Base-by-base conservation (phyloP, 768 basidiomycete genomes). In the Mycena metata region DNA sequence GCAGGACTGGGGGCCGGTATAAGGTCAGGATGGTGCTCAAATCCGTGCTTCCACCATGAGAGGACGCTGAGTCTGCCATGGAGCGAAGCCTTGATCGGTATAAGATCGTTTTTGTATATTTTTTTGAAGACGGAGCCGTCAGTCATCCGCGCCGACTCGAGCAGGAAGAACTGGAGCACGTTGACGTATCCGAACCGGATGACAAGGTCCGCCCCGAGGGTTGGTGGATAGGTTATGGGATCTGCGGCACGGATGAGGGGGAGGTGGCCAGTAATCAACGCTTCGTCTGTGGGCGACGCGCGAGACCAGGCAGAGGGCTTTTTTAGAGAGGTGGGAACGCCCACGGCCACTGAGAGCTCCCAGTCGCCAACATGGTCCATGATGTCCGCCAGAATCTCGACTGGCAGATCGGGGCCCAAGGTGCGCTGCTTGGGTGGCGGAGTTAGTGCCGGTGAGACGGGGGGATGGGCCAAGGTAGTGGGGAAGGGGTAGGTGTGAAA, bases 311-410 rank as follows among this genome's bases (percentile, higher is more conserved):
- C 89, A 7, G 82, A 78, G 12, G 94, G 93, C 30, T 83, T 84
- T 6, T 86, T 78, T 0, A 96, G 77, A 11, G 88, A 88, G 7
- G 93, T 93, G 13, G 90, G 91, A 1, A 95, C 81, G 21, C 90
- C 89, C 41, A 96, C 87, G 16, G 95, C 90, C 67, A 88, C 90
- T 15, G 90, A 83, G 11, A 96, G 88, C 72, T 95, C 92, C 93
- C 94, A 96, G 76, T 94, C 91, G 16, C 91, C 92, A 11, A 94
- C 77, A 71, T 91, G 87, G 65, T 95, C 91, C 78, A 95, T 78
- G 67, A 95, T 93, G 56, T 91, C 87, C 12, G 91, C 90, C 30
- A 95, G 78, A 45, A 95, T 85, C 76, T 95, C 94, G 60, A 90
- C 83, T 0, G 93, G 93, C 39, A 95, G 85, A 76, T 91, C 90